A percentile compares a stretch with the other conserved stretches of the same genome.
phyloP scores from a whole-genome alignment of 768 basidiomycete species.

The Pisolithus albus region DNA sequence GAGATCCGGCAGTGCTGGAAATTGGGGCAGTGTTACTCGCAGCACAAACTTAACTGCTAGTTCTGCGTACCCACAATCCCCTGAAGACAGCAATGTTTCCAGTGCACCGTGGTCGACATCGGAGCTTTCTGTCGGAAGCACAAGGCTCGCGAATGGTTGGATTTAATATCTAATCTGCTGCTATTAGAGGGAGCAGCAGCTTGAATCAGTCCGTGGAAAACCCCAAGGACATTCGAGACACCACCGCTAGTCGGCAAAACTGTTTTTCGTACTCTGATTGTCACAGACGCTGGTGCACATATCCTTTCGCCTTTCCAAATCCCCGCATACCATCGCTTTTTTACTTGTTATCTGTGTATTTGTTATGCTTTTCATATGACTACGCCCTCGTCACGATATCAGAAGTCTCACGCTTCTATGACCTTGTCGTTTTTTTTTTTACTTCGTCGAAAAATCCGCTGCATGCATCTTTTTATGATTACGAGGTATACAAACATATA shows the following conservation, averaged over 20 bases:
- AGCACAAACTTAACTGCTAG: conserved; percentile 44
- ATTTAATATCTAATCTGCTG: conserved; percentile 15
- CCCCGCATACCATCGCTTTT: conserved; percentile 9
- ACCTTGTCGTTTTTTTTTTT: conserved; percentile 46
- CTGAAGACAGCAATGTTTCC: conserved; percentile 45
- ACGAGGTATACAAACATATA: too few relatives aligned
- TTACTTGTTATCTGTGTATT: conserved; percentile 18
- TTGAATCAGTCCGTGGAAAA: not conserved
- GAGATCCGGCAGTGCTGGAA: conserved; percentile 74
- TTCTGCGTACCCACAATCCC: conserved; percentile 47
- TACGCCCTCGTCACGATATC: conserved; percentile 32
- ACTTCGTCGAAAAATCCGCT: conserved; percentile 32
- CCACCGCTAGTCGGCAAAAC: conserved; percentile 39
- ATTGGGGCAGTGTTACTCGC: conserved; percentile 63
- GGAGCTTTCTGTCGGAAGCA: conserved; percentile 43
- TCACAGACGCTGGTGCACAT: not conserved
- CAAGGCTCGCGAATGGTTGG: conserved; percentile 50
- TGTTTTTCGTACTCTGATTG: conserved; percentile 10
- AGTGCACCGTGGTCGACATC: conserved; percentile 55
- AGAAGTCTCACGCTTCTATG: conserved; percentile 25
- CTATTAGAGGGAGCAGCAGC: not conserved
- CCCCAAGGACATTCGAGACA: conserved; percentile 16
- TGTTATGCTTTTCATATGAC: conserved; percentile 24
- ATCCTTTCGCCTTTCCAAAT: not conserved
- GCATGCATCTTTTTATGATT: conserved; percentile 4